Percentiles rank a stretch among this genome's conserved stretches.
Conservation (phyloP, 306 rosid species). For the Casuarina equisetifolia region DNA sequence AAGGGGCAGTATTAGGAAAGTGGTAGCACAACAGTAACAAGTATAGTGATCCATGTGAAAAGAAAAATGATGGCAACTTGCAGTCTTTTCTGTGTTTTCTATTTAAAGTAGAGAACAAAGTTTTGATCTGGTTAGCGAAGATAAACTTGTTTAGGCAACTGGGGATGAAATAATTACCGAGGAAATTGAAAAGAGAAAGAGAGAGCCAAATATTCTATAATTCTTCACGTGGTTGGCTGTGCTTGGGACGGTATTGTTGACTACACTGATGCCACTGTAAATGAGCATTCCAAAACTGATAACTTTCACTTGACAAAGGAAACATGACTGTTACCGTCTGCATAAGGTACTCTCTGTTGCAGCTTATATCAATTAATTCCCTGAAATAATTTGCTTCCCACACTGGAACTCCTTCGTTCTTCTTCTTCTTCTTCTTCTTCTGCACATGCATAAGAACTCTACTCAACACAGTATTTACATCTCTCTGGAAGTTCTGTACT, state of each 20-base stretch:
- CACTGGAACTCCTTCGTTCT: neutral
- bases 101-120: neutral
- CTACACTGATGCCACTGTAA: neutral
- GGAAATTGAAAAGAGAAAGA: neutral
- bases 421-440: neutral
- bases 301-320: neutral
- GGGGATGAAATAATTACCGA: neutral
- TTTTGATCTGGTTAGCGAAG: neutral
- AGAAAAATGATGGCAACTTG: conserved; percentile 5
- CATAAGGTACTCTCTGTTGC: neutral
- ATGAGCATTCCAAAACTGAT: neutral
- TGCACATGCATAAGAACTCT: neutral
- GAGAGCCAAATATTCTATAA: too few relatives aligned
- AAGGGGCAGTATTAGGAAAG: neutral
- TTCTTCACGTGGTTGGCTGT: neutral
- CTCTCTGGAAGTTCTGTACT: neutral
- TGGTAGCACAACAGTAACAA: conserved; percentile 14
- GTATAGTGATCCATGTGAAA: conserved; percentile 12
- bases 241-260: conserved; percentile 3
- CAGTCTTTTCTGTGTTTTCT: neutral
- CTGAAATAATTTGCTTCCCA: neutral
- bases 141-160: neutral
- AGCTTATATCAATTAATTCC: neutral
- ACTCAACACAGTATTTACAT: neutral
- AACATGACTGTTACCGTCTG: neutral